Evolutionary conservation across 2,329 filamentous ascomycete genomes (phyloP), one percentile per base, ranked within the genome.

Genomic region (Botryotinia globosa): DNA sequence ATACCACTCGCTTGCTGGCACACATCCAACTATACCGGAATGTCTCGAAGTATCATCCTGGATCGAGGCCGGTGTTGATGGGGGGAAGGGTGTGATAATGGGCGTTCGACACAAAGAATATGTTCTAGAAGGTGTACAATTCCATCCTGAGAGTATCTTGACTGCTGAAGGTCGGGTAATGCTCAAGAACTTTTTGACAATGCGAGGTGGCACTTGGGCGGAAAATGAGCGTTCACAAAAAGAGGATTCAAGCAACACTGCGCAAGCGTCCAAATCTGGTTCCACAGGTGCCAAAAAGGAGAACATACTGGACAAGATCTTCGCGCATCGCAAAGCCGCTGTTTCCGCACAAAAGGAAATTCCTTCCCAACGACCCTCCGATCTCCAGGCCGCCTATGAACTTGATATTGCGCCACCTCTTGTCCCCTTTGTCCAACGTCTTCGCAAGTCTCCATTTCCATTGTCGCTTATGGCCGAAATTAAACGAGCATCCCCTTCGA

Each of bases 381-480:
- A 98, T 80, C 85, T 99, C 5, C 92, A 98, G 82, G 93, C 93
- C 37, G 89, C 94, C 1, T 97, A 97, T 80, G 88, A 94, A 74
- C 86, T 98, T 45, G 92, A 93, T 77, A 89, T 95, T 58, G 91
- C 94, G 0, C 96, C 96, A 58, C 92, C 96, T 12, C 90, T 92
- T 75, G 88, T 98, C 45, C 88, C 91, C 0, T 94, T 98, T 76
- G 87, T 94, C 69, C 87, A 91, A 73, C 89, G 96, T 61, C 84
- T 99, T 76, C 89, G 91, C 76, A 89, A 94, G 81, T 94, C 94
- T 7, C 90, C 93, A 2, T 97, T 94, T 79, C 89, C 92, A n/a
- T 85, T 98, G n/a, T 91, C 95, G 1, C 86, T 99, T 18, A 94
- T 98, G 92, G 95, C 96, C 20, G 96, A 99, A 82, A 97, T 99